Evolutionary conservation across 1,284 basidiomycete genomes (phyloP).

Genomic region (Pascua sp.): DNA sequence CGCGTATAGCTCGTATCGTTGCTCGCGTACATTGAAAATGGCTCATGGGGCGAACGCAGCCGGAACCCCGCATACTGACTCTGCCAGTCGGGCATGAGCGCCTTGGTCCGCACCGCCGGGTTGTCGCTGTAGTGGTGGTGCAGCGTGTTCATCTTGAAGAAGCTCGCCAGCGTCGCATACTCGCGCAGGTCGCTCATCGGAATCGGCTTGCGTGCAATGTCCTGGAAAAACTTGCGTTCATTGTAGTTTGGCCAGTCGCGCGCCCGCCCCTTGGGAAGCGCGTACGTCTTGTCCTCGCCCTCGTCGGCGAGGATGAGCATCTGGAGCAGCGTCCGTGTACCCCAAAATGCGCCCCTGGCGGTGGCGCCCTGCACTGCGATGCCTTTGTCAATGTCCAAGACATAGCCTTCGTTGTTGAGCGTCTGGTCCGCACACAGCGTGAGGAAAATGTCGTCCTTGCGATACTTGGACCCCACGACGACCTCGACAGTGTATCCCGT

Average conservation of each 20-base stretch:
- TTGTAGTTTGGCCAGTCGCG: slow-evolving; percentile 2
- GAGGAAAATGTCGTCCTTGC: slow-evolving; percentile 1
- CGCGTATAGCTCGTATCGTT: slow-evolving; percentile 4
- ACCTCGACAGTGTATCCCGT: not conserved
- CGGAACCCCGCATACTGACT: slow-evolving; percentile 1
- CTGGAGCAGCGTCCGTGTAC: not conserved
- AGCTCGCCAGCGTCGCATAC: not conserved
- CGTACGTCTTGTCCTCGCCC: too few relatives aligned
- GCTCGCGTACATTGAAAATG: not conserved
- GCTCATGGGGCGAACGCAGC: not conserved
- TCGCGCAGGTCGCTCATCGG: not conserved
- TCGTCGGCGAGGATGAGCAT: slow-evolving; percentile 2
- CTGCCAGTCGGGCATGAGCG: not conserved
- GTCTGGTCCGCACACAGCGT: not conserved
- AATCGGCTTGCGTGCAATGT: slow-evolving; percentile 4
- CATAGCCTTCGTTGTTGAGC: not conserved
- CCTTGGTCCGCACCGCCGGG: not conserved
- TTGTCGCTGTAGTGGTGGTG: slow-evolving; percentile 8
- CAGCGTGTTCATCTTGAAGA: slow-evolving; percentile 6
- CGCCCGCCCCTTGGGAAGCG: not conserved
- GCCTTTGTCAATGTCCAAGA: not conserved
- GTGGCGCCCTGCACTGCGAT: not conserved
- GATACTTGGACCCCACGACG: not conserved
- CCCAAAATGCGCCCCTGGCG: slow-evolving; percentile 1
- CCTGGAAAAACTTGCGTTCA: slow-evolving; percentile 6